Evolutionary conservation across 2,329 filamentous ascomycete genomes (phyloP).

Genomic region (Epicoccum sorghinum): DNA sequence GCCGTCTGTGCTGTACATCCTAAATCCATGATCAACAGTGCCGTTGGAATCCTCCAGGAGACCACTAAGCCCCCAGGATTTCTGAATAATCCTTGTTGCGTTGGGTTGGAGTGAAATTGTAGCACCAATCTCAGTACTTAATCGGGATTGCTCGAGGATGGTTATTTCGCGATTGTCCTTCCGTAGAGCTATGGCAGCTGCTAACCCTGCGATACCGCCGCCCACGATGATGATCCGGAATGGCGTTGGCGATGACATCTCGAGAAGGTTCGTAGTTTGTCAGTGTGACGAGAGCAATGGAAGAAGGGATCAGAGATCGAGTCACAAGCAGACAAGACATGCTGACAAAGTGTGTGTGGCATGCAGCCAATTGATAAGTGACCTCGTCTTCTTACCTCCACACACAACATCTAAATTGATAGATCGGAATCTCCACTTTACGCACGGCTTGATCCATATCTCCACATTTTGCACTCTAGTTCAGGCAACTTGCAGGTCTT

Average conservation of each 20-base stretch:
- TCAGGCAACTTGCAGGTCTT: neutral
- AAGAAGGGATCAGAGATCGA: neutral
- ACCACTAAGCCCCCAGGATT: constrained; percentile 37
- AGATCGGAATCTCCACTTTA: neutral
- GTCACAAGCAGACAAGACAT: neutral
- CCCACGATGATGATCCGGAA: constrained; percentile 43
- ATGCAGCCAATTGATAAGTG: neutral
- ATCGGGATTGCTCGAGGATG: constrained; percentile 41
- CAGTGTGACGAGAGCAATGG: constrained; percentile 2
- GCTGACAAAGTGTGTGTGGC: neutral
- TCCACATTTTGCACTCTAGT: neutral
- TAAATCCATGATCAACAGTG: constrained; percentile 47
- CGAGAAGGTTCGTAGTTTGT: constrained; percentile 5
- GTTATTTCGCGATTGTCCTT: constrained; percentile 40
- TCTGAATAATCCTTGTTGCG: constrained; percentile 45
- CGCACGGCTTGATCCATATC: neutral
- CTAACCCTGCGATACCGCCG: constrained; percentile 32
- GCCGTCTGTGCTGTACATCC: constrained; percentile 44
- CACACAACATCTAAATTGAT: neutral
- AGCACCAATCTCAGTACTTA: constrained; percentile 49
- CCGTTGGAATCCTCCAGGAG: constrained; percentile 39
- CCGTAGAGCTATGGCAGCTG: constrained; percentile 46
- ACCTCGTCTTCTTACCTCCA: neutral
- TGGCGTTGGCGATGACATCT: constrained; percentile 22
- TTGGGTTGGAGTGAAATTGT: constrained; percentile 53